Evolutionary conservation across 1,284 basidiomycete genomes (phyloP), one percentile per base, ranked within the genome.

Genomic region (Leccinum pseudoinsigne): DNA sequence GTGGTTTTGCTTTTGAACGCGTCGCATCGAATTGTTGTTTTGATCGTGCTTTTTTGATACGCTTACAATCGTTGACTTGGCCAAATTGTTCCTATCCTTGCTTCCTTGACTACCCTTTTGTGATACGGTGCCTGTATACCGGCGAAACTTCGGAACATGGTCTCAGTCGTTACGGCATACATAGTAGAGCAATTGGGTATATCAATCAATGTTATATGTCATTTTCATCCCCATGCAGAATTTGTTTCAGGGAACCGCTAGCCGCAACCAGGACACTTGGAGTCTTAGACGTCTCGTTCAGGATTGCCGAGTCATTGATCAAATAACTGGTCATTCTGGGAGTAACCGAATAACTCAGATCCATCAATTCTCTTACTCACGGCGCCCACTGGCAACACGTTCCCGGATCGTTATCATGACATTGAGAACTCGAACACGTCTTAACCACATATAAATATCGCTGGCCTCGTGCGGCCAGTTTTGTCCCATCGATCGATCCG

Each of bases 391-490:
- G 0, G 34, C 34, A 36, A 36, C 34, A 36, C 34, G 34, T 1
- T 18, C 14, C 31, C n/a, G 18, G 34, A 55, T 8, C 31, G 36
- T 61, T 57, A 42, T 57, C 61, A 65, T 65, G 58, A 6, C 23
- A 28, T 38, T 21, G 3, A 31, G 28, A 21, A 11, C 55, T 36
- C 0, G 36, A 26, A 14, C 54, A 12, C 11, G 4, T 9, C 18
- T 1, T 26, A 26, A 7, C 4, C 23, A 5, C 23, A 57, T 64
- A 69, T 68, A 68, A 65, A 61, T 68, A 64, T 38, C 53, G 10
- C 28, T 55, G 42, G 42, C 42, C 42, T 45, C 42, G 42, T 45
- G 42, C n/a, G 9, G 40, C 9, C 4, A 56, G 5, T 14, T n/a
- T 40, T 5, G 0, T 45, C 42, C 7, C 42, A 10, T 40, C 55